Evolutionary conservation across 768 basidiomycete genomes (phyloP).

Genomic region (Boletus barrowsii): DNA sequence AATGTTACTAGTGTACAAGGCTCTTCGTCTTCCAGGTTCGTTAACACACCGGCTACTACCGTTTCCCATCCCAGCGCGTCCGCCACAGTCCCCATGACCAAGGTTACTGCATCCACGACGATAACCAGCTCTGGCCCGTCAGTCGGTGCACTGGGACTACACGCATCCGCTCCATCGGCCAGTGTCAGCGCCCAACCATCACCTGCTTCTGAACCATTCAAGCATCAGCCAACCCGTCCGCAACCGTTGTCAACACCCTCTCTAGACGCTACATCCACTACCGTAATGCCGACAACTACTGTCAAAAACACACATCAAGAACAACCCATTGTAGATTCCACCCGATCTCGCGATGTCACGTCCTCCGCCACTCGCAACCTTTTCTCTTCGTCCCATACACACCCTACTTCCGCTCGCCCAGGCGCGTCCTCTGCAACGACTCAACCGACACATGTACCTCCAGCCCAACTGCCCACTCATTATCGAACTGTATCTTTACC

Average conservation of each 20-base stretch:
- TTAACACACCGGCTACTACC: conserved; percentile 2
- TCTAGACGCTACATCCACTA: conserved; percentile 10
- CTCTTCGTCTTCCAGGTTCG: conserved; percentile 7
- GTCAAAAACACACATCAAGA: conserved; percentile 22
- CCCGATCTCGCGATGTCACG: conserved; percentile 20
- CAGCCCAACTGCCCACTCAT: conserved; percentile 28
- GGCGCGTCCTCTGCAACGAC: conserved; percentile 15
- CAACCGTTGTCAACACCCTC: conserved; percentile 13
- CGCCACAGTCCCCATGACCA: conserved; percentile 7
- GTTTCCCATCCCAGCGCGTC: conserved; percentile 1
- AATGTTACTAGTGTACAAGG: conserved; percentile 6
- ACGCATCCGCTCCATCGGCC: conserved; percentile 4
- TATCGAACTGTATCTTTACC: conserved; percentile 39
- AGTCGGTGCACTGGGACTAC: conserved; percentile 5
- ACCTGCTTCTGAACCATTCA: conserved; percentile 16
- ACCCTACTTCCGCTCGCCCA: conserved; percentile 24
- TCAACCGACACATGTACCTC: conserved; percentile 21
- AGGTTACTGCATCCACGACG: conserved; percentile 1
- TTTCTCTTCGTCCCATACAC: conserved; percentile 20
- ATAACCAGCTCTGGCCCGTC: conserved; percentile 1
- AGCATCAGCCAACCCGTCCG: conserved; percentile 20
- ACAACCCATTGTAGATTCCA: conserved; percentile 18
- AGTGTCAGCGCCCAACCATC: conserved; percentile 8
- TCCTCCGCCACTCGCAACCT: conserved; percentile 18
- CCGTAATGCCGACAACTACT: conserved; percentile 10